These are phyloP conservation scores for Erodium trifolium DNA, from an alignment of 441 rosid genomes.

Conservation along the genomic window DNA sequence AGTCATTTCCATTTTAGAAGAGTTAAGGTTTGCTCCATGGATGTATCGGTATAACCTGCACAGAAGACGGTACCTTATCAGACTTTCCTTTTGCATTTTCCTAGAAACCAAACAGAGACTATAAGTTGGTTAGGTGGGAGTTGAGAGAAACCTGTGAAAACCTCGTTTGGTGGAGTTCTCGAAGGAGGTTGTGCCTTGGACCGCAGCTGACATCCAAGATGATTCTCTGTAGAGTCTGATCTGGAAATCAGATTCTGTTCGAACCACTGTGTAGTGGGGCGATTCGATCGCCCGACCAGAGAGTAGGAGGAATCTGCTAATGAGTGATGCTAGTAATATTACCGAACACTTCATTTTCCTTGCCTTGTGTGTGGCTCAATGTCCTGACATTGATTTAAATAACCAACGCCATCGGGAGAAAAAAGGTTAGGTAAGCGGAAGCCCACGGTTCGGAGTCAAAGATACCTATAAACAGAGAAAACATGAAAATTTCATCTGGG, in stretches of 20 bases:
- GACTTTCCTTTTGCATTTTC: not conserved
- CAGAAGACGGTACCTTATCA: not conserved
- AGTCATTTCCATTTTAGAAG: conserved; percentile 24
- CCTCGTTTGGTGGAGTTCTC: conserved; percentile 35
- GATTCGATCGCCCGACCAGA: conserved; percentile 28
- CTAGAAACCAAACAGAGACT: conserved; percentile 3
- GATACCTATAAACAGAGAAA: too few relatives aligned
- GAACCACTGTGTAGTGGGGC: conserved; percentile 27
- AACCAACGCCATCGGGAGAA: not conserved
- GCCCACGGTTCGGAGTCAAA: too few relatives aligned
- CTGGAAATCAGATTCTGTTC: conserved; percentile 32
- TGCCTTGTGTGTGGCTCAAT: not conserved
- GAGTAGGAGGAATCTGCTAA: conserved; percentile 7
- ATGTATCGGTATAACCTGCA: conserved; percentile 40
- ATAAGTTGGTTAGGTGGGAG: not conserved
- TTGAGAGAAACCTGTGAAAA: conserved; percentile 33
- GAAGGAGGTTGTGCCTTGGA: conserved; percentile 33
- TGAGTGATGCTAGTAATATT: conserved; percentile 3
- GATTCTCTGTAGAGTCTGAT: conserved; percentile 32
- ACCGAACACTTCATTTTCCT: conserved; percentile 10
- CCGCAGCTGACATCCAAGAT: conserved; percentile 33
- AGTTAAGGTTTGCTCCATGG: conserved; percentile 34
- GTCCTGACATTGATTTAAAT: not conserved
- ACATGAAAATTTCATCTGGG: too few relatives aligned
- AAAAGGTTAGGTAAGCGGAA: not conserved